Conservation (phyloP, 2,329 filamentous ascomycete species). For the Fusarium pseudograminearum region DNA sequence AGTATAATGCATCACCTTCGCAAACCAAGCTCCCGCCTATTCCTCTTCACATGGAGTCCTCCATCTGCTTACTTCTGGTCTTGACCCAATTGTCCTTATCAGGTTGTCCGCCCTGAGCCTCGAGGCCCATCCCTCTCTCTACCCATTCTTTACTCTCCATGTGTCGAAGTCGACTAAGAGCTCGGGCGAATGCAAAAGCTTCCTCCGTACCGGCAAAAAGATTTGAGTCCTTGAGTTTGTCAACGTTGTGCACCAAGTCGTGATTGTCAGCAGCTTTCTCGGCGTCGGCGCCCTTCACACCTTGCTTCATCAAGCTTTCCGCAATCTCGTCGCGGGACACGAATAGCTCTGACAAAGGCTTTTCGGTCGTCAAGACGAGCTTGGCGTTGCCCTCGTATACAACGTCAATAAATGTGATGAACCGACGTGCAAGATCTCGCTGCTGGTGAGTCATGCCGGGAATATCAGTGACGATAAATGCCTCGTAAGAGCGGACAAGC, state of each 20-base stretch:
- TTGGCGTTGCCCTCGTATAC: constrained; percentile 95
- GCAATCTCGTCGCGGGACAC: constrained; percentile 78
- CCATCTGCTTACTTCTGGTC: constrained; percentile 74
- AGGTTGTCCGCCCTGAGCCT: constrained; percentile 71
- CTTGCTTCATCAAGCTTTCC: constrained; percentile 65
- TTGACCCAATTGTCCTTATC: constrained; percentile 75
- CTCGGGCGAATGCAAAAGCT: constrained; percentile 93
- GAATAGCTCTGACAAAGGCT: constrained; percentile 88
- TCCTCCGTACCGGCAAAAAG: constrained; percentile 97
- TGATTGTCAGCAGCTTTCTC: constrained; percentile 81
- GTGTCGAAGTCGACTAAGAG: constrained; percentile 84
- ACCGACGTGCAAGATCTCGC: constrained; percentile 88
- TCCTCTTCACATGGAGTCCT: constrained; percentile 69
- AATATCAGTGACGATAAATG: constrained; percentile 91
- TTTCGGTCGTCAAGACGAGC: constrained; percentile 89
- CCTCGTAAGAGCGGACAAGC: constrained; percentile 87
- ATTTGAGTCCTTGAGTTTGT: constrained; percentile 83
- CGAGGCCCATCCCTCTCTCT: constrained; percentile 79
- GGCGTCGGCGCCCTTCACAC: constrained; percentile 55
- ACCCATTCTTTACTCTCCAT: constrained; percentile 98
- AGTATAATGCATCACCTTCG: constrained; percentile 47
- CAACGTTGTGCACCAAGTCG: constrained; percentile 86
- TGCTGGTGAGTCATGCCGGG: constrained; percentile 90
- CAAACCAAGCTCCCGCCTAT: constrained; percentile 14
- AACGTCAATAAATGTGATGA: constrained; percentile 98